A percentile compares a stretch with the other conserved stretches of the same genome.
These are phyloP conservation scores for Kentomonas sorsogonicus DNA, from an alignment of 208 protist genomes.

Conservation along the genomic window DNA sequence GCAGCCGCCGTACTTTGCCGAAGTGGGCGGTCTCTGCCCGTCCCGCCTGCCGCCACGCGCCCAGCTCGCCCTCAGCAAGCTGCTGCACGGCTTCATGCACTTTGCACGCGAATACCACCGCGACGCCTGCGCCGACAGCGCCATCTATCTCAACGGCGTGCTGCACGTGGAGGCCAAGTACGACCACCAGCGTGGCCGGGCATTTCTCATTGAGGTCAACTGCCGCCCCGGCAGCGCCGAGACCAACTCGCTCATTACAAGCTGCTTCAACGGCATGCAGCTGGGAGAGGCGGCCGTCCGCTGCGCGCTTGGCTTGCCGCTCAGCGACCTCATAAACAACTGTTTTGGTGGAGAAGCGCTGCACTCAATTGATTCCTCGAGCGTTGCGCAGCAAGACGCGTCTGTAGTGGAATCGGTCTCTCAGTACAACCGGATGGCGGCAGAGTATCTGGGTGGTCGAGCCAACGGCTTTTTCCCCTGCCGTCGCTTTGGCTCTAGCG, in stretches of 20 bases:
- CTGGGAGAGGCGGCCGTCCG: slow-evolving; percentile 65
- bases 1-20: slow-evolving; percentile 56
- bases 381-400: no score
- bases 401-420: no score
- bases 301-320: slow-evolving; percentile 43
- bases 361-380: no score
- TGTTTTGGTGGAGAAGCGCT: no score
- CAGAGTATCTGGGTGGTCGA: slow-evolving; percentile 17
- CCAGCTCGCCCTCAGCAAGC: slow-evolving; percentile 32
- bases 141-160: slow-evolving; percentile 41
- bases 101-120: no score
- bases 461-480: slow-evolving; percentile 28
- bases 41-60: slow-evolving; percentile 16
- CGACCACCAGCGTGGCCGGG: slow-evolving; percentile 24
- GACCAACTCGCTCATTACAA: slow-evolving; percentile 57
- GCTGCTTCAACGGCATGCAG: slow-evolving; percentile 48
- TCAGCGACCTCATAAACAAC: slow-evolving; percentile 14
- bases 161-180: slow-evolving; percentile 87
- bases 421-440: neutral
- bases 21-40: slow-evolving; percentile 63
- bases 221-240: slow-evolving; percentile 78
- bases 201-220: slow-evolving; percentile 82
- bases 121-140: slow-evolving; percentile 20
- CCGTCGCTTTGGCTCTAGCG: slow-evolving; percentile 38
- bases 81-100: slow-evolving; percentile 45